A percentile compares a stretch with the other conserved stretches of the same genome.
phyloP scores from a whole-genome alignment of 352 stramenopile species.

The Phytopythium sindhum region DNA sequence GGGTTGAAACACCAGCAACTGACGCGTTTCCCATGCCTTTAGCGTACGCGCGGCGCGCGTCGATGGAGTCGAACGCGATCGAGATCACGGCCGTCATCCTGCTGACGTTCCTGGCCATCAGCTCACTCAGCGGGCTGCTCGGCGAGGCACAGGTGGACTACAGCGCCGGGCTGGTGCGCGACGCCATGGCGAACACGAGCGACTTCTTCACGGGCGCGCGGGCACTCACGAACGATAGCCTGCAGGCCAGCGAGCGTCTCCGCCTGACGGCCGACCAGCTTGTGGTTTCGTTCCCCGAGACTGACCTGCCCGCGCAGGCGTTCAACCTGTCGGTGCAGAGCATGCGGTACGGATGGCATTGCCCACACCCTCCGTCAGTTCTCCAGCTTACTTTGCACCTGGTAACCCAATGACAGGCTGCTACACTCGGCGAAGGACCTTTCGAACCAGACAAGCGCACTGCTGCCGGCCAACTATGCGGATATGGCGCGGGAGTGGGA shows the following conservation, averaged over 20 bases:
- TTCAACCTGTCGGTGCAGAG: conserved; percentile 65
- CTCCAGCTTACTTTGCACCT: not conserved
- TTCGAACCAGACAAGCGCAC: conserved; percentile 36
- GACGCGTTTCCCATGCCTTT: not conserved
- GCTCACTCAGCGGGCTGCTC: conserved; percentile 60
- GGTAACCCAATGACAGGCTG: conserved; percentile 23
- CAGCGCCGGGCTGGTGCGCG: conserved; percentile 63
- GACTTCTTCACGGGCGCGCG: conserved; percentile 44
- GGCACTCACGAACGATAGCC: conserved; percentile 24
- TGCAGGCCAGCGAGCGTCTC: conserved; percentile 35
- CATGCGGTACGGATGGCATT: conserved; percentile 25
- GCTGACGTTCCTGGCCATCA: conserved; percentile 72
- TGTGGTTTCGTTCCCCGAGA: conserved; percentile 70
- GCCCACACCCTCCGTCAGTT: too few relatives aligned
- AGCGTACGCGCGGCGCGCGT: conserved; percentile 41
- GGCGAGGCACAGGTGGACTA: conserved; percentile 83
- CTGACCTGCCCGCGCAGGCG: conserved; percentile 53
- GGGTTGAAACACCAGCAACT: conserved; percentile 1
- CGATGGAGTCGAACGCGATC: conserved; percentile 45
- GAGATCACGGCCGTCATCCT: conserved; percentile 73
- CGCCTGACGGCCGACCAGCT: conserved; percentile 50
- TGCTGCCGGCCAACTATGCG: conserved; percentile 62
- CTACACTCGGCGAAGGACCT: conserved; percentile 54
- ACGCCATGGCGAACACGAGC: conserved; percentile 75
- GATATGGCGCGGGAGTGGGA: conserved; percentile 57